Evolutionary conservation across 768 basidiomycete species (phyloP).

Genomic region (Erythrobasidium yunnanense): DNA sequence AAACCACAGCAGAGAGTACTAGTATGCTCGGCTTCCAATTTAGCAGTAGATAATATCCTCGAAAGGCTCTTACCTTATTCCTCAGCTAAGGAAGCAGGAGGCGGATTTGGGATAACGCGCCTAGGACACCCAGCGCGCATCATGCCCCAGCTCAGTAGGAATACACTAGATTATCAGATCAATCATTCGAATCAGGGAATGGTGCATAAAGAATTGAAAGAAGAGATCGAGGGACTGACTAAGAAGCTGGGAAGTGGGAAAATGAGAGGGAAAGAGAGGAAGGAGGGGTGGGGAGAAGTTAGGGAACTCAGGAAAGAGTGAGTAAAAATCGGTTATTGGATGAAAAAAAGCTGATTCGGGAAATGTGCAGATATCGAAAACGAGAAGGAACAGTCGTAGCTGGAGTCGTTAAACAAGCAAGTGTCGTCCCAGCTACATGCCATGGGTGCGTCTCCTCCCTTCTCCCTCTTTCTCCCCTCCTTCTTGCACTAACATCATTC

Average conservation of each 20-base stretch:
- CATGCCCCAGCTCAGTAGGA: slow-evolving; percentile 48
- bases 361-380: slow-evolving; percentile 79
- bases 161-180: slow-evolving; percentile 46
- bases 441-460: slow-evolving; percentile 50
- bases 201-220: slow-evolving; percentile 79
- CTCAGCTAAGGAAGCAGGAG: slow-evolving; percentile 30
- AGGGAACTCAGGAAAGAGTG: slow-evolving; percentile 82
- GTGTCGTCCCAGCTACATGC: slow-evolving; percentile 87
- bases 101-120: too few relatives aligned
- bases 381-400: slow-evolving; percentile 75
- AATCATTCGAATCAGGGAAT: slow-evolving; percentile 58
- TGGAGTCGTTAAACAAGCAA: slow-evolving; percentile 65
- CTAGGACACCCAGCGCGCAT: slow-evolving; percentile 93
- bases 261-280: slow-evolving; percentile 53
- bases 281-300: slow-evolving; percentile 77
- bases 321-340: too few relatives aligned
- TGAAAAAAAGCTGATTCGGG: too few relatives aligned
- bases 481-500: too few relatives aligned
- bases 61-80: slow-evolving; percentile 53
- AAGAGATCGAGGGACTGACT: slow-evolving; percentile 51
- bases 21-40: slow-evolving; percentile 84
- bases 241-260: slow-evolving; percentile 40
- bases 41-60: slow-evolving; percentile 91
- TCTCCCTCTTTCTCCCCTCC: too few relatives aligned
- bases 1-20: slow-evolving; percentile 61